phyloP scores from a whole-genome alignment of 306 rosid species.

The Pueraria montana region DNA sequence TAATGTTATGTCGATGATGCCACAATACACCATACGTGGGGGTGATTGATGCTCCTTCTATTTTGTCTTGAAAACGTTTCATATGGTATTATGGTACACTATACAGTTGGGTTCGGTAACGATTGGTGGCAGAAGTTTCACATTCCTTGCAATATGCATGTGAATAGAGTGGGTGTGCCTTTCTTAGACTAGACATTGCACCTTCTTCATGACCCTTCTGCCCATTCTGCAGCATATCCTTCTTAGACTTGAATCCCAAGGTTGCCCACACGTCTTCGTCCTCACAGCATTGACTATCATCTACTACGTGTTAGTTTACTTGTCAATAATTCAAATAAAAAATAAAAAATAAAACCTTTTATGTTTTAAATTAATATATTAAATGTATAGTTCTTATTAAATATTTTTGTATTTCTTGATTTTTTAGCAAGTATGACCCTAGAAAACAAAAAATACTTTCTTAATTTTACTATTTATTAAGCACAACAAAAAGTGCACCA shows the following conservation, averaged over 20 bases:
- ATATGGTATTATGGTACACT: conserved; percentile 19
- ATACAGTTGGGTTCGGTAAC: conserved; percentile 14
- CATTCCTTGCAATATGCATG: conserved; percentile 36
- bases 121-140: conserved; percentile 37
- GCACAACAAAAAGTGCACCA: not conserved
- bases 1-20: not conserved
- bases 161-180: conserved; percentile 45
- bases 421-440: not conserved
- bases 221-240: conserved; percentile 34
- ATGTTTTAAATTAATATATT: not conserved
- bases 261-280: conserved; percentile 49
- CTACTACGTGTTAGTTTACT: not conserved
- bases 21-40: conserved; percentile 36
- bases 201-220: conserved; percentile 48
- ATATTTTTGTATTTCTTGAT: not conserved
- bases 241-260: conserved; percentile 50
- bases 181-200: conserved; percentile 58
- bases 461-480: not conserved
- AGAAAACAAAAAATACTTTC: not conserved
- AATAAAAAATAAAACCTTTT: not conserved
- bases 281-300: conserved; percentile 38
- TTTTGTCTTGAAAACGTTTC: conserved; percentile 16
- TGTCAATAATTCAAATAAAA: not conserved
- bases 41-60: conserved; percentile 34
- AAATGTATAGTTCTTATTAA: not conserved